Conservation (phyloP, 2,329 filamentous ascomycete genomes). For the Phaeosphaeriaceae sp. region DNA sequence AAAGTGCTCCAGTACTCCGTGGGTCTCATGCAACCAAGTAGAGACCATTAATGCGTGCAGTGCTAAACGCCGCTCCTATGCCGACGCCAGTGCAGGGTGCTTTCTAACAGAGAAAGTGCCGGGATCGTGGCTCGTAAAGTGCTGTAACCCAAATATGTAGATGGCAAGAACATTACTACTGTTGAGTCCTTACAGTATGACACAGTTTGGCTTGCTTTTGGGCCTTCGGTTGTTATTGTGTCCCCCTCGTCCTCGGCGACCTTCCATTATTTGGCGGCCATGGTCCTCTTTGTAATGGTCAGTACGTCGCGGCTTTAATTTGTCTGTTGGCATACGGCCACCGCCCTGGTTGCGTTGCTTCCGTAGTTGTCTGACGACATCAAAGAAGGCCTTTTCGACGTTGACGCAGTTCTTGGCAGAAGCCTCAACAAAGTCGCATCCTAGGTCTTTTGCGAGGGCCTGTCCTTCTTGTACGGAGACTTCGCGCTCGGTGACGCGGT, state of each 20-base stretch:
- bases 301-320: constrained; percentile 17
- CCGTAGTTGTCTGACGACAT: constrained; percentile 89
- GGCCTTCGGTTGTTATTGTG: constrained; percentile 18
- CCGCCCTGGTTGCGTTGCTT: constrained; percentile 70
- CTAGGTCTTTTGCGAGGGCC: constrained; percentile 86
- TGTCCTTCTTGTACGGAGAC: constrained; percentile 96
- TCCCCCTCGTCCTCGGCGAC: constrained; percentile 23
- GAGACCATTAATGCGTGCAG: constrained; percentile 39
- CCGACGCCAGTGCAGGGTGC: constrained; percentile 39
- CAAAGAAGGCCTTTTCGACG: constrained; percentile 97
- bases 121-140: constrained; percentile 36
- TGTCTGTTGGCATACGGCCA: constrained; percentile 25
- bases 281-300: constrained; percentile 27
- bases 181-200: constrained; percentile 38
- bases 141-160: constrained; percentile 35
- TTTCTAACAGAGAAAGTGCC: constrained; percentile 39
- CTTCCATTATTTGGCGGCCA: constrained; percentile 15
- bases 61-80: constrained; percentile 47
- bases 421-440: constrained; percentile 95
- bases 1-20: constrained; percentile 41
- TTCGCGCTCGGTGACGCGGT: constrained; percentile 92
- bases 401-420: constrained; percentile 99
- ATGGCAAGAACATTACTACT: constrained; percentile 7
- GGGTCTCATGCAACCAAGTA: constrained; percentile 37
- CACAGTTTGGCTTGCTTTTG: constrained; percentile 43